phyloP scores from a whole-genome alignment of 2,329 filamentous ascomycete genomes.

The Chrysoporthe cubensis region DNA sequence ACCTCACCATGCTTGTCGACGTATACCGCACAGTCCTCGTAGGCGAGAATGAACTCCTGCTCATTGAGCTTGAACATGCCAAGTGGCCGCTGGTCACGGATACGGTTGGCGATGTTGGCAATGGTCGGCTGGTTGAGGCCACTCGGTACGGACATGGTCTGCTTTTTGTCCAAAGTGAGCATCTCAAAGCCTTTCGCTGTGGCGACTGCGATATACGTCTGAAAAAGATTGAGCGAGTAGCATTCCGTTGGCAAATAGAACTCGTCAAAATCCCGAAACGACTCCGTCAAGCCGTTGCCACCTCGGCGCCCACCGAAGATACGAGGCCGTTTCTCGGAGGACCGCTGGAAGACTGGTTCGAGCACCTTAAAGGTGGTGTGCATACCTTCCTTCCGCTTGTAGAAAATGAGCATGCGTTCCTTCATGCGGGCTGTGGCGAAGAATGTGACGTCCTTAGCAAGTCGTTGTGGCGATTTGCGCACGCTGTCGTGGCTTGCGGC shows the following conservation, averaged over 20 bases:
- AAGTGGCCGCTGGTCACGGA: slow-evolving; percentile 81
- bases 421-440: slow-evolving; percentile 98
- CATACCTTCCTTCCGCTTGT: slow-evolving; percentile 92
- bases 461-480: slow-evolving; percentile 85
- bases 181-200: slow-evolving; percentile 94
- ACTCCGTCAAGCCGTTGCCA: slow-evolving; percentile 78
- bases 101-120: slow-evolving; percentile 80
- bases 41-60: slow-evolving; percentile 89
- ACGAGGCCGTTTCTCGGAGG: slow-evolving; percentile 79
- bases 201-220: slow-evolving; percentile 88
- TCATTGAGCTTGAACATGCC: slow-evolving; percentile 97
- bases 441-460: slow-evolving; percentile 93
- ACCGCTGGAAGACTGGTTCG: slow-evolving; percentile 93
- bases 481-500: slow-evolving; percentile 70
- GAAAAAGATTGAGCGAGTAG: slow-evolving; percentile 94
- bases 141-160: slow-evolving; percentile 84
- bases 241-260: slow-evolving; percentile 98
- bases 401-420: slow-evolving; percentile 90
- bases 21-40: slow-evolving; percentile 96
- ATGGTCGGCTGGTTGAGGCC: slow-evolving; percentile 80
- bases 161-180: slow-evolving; percentile 95
- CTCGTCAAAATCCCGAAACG: slow-evolving; percentile 97
- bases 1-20: slow-evolving; percentile 98
- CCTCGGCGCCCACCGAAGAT: slow-evolving; percentile 62
- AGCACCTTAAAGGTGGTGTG: slow-evolving; percentile 96